Conservation (phyloP, 2,329 filamentous ascomycete species). For the Trichoderma atroviride region DNA sequence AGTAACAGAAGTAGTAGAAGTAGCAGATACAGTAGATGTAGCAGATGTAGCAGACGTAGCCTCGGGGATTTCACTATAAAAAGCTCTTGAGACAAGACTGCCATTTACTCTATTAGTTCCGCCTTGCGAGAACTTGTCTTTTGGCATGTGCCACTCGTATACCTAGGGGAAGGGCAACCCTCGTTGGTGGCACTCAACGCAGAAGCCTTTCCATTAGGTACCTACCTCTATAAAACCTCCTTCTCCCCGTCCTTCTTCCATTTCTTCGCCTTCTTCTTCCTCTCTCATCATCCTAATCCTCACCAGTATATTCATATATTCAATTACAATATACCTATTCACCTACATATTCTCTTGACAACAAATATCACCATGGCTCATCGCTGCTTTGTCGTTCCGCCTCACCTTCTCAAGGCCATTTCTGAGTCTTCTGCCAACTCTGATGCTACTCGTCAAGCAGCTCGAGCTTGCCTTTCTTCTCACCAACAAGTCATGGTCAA, state of each 20-base stretch:
- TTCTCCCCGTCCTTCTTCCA: too few species aligned
- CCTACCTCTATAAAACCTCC: too few species aligned
- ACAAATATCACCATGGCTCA: constrained; percentile 28
- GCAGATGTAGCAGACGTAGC: too few species aligned
- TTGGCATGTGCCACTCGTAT: background rate
- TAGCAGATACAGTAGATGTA: too few species aligned
- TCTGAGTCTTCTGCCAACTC: constrained; percentile 44
- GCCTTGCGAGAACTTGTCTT: background rate
- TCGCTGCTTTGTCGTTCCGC: constrained; percentile 50
- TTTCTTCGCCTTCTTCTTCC: too few species aligned
- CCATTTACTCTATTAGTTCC: background rate
- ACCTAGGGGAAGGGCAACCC: too few species aligned
- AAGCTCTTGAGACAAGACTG: background rate
- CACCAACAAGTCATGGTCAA: constrained; percentile 38
- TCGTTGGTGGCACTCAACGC: too few species aligned
- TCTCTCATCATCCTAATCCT: background rate
- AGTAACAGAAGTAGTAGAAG: too few species aligned
- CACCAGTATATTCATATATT: background rate
- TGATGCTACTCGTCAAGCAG: constrained; percentile 42
- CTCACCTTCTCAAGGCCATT: constrained; percentile 50
- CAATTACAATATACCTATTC: background rate
- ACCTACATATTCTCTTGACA: background rate
- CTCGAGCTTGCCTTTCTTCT: constrained; percentile 41
- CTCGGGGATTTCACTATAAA: background rate
- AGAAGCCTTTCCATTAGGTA: too few species aligned